Percentiles rank a stretch among this genome's conserved stretches.
These are phyloP conservation scores for Nidularia pulvinata DNA, from an alignment of 768 basidiomycete species.

Conservation along the genomic window DNA sequence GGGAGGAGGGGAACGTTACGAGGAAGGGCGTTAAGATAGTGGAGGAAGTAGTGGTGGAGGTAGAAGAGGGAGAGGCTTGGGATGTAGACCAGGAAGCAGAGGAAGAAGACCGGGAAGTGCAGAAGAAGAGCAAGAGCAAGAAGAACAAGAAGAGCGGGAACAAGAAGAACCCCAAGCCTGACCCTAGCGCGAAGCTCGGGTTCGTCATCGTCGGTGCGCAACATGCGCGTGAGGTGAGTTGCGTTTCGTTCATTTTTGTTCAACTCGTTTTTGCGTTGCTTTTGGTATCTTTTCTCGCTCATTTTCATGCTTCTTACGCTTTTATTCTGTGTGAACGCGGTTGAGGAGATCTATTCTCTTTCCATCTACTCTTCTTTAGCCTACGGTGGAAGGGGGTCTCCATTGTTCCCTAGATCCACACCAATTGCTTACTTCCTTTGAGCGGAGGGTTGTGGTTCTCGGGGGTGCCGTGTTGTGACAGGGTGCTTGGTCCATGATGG, in stretches of 20 bases:
- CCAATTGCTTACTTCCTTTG: no score
- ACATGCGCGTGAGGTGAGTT: constrained; percentile 71
- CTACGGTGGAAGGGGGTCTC: no score
- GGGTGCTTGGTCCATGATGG: no score
- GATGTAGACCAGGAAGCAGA: not conserved
- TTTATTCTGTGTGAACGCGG: no score
- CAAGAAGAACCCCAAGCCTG: constrained; percentile 9
- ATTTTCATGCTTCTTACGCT: not conserved
- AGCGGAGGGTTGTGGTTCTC: no score
- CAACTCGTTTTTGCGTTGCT: not conserved
- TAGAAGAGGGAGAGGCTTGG: not conserved
- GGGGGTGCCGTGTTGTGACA: no score
- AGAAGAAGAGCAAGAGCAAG: constrained; percentile 7
- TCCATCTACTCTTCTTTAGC: no score
- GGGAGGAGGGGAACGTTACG: not conserved
- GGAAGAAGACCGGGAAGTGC: not conserved
- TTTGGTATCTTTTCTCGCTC: not conserved
- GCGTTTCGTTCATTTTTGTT: not conserved
- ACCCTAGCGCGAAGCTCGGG: constrained; percentile 28
- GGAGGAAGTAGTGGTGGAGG: not conserved
- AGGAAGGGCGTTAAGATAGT: no score
- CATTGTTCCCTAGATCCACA: no score
- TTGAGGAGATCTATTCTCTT: no score
- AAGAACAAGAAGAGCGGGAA: constrained; percentile 8
- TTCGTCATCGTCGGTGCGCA: constrained; percentile 74